A percentile compares a stretch with the other conserved stretches of the same genome.
phyloP scores from a whole-genome alignment of 1,284 basidiomycete genomes.

The Hemileccinum hortonii region DNA sequence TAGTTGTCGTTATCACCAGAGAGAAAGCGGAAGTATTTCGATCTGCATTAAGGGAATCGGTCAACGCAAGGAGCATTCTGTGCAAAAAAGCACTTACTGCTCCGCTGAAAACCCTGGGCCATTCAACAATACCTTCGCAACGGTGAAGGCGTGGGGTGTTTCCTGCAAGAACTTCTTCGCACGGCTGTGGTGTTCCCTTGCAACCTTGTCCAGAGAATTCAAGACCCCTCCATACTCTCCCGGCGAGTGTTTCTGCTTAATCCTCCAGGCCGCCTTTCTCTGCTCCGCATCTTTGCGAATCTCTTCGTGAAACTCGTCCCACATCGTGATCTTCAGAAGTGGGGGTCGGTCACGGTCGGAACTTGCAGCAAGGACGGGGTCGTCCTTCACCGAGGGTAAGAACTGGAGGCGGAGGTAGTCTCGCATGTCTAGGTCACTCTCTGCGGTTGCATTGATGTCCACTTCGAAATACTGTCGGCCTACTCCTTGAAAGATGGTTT shows the following conservation, averaged over 20 bases:
- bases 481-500: slow-evolving; percentile 4
- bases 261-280: neutral
- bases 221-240: slow-evolving; percentile 2
- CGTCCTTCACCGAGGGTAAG: too few species aligned
- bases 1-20: slow-evolving; percentile 2
- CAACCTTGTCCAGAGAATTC: neutral
- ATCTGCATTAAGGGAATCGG: neutral
- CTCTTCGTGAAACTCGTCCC: slow-evolving; percentile 6
- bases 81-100: slow-evolving; percentile 1
- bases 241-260: slow-evolving; percentile 1
- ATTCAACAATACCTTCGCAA: slow-evolving; percentile 3
- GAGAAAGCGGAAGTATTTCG: slow-evolving; percentile 5
- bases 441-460: neutral
- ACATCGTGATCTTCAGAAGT: slow-evolving; percentile 7
- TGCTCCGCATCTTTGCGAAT: slow-evolving; percentile 5
- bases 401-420: slow-evolving; percentile 4
- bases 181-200: slow-evolving; percentile 2
- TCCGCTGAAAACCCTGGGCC: neutral
- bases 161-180: neutral
- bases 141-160: neutral
- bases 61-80: accelerated
- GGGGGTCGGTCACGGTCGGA: neutral
- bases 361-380: neutral
- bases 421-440: neutral
- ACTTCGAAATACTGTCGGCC: slow-evolving; percentile 10